A percentile compares a stretch with the other conserved stretches of the same genome.
phyloP scores from a whole-genome alignment of 441 rosid species.

The Populus tomentosa region DNA sequence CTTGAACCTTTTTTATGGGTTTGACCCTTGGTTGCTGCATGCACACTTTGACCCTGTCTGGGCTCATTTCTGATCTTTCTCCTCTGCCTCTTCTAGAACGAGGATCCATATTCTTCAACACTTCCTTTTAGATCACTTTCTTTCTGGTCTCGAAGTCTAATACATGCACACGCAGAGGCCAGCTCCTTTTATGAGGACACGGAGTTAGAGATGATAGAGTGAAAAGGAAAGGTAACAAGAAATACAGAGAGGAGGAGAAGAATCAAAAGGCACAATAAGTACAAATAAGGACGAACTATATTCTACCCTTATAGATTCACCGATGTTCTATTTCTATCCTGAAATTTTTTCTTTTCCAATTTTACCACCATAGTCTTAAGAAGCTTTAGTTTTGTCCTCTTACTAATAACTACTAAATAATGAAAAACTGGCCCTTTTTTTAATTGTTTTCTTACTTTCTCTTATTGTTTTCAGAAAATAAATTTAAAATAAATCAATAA shows the following conservation, averaged over 20 bases:
- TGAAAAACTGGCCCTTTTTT: background rate
- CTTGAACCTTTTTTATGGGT: constrained; percentile 53
- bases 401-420: background rate
- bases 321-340: background rate
- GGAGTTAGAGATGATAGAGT: background rate
- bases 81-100: constrained; percentile 27
- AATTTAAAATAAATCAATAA: background rate
- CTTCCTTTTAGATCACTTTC: background rate
- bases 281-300: background rate
- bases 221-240: background rate
- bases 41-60: constrained; percentile 35
- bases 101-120: constrained; percentile 22
- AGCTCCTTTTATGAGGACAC: background rate
- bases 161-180: background rate
- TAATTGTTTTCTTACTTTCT: background rate
- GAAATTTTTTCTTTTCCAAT: background rate
- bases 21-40: constrained; percentile 26
- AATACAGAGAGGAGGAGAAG: background rate
- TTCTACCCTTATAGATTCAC: background rate
- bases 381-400: background rate
- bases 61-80: constrained; percentile 29
- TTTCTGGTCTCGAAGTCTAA: background rate
- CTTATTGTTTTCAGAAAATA: background rate
- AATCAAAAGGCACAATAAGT: background rate
- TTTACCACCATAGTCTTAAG: background rate